phyloP scores from a whole-genome alignment of 345 rosid genomes.

The Citrus mangshanensis region DNA sequence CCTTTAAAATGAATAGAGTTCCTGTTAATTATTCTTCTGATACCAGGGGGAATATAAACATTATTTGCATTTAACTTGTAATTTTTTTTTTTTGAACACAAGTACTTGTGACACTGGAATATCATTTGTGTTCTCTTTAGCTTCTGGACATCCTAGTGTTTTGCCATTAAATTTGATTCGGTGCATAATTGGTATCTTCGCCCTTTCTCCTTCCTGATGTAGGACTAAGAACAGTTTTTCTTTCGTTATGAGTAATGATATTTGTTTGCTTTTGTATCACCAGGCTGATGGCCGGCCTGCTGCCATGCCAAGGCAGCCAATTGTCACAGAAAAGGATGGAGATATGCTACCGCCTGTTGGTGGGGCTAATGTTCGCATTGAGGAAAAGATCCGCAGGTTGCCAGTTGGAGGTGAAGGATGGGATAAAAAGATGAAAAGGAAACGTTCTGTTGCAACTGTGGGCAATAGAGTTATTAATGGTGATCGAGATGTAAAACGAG shows the following conservation, averaged over 20 bases:
- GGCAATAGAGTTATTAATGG: slow-evolving; percentile 55
- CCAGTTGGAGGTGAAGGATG: slow-evolving; percentile 91
- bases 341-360: slow-evolving; percentile 54
- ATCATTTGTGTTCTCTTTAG: not conserved
- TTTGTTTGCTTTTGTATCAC: slow-evolving; percentile 7
- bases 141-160: not conserved
- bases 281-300: slow-evolving; percentile 61
- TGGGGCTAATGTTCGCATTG: slow-evolving; percentile 49
- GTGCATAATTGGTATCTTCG: not conserved
- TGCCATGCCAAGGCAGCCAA: slow-evolving; percentile 51
- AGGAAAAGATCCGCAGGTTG: slow-evolving; percentile 78
- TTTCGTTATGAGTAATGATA: not conserved
- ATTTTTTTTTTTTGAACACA: not conserved
- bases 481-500: slow-evolving; percentile 61
- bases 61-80: not conserved
- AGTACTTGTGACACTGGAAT: not conserved
- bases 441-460: slow-evolving; percentile 81
- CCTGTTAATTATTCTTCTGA: not conserved
- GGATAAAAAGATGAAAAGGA: slow-evolving; percentile 89
- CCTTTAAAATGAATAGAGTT: not conserved
- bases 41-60: not conserved
- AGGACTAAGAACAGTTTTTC: not conserved
- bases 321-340: slow-evolving; percentile 53
- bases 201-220: not conserved
- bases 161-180: not conserved